A percentile compares a stretch with the other conserved stretches of the same genome.
Conservation (phyloP, 1,284 basidiomycete genomes). For the Coniferiporia sulphurascens region DNA sequence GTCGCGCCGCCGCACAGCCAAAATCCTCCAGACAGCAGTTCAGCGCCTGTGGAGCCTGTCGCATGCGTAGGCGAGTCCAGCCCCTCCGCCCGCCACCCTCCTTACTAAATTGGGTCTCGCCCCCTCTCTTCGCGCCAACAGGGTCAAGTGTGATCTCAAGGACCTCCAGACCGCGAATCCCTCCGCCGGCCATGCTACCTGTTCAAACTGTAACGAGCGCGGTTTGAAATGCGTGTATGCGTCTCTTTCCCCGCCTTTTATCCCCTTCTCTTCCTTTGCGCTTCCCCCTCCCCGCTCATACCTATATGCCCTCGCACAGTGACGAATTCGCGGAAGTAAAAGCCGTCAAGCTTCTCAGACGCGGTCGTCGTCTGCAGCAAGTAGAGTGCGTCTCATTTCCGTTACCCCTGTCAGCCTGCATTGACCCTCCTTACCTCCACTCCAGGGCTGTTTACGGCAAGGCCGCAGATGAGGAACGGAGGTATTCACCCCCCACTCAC, state of each 20-base stretch:
- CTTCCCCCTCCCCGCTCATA: neutral
- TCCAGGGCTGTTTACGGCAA: slow-evolving; percentile 40
- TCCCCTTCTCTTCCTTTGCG: neutral
- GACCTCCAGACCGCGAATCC: slow-evolving; percentile 45
- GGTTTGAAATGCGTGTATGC: slow-evolving; percentile 82
- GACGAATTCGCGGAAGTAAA: slow-evolving; percentile 87
- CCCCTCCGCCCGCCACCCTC: too few relatives aligned
- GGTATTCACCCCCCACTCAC: slow-evolving; percentile 17
- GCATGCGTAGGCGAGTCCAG: slow-evolving; percentile 63
- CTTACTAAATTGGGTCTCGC: slow-evolving; percentile 1
- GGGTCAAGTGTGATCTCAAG: slow-evolving; percentile 79
- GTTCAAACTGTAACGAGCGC: slow-evolving; percentile 84
- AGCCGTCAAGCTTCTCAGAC: slow-evolving; percentile 76
- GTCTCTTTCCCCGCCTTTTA: slow-evolving; percentile 19
- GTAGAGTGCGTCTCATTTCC: slow-evolving; percentile 43
- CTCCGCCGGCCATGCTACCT: slow-evolving; percentile 48
- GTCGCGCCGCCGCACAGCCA: slow-evolving; percentile 47
- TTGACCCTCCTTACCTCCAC: slow-evolving; percentile 6
- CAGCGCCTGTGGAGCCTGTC: slow-evolving; percentile 85
- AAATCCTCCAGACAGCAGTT: slow-evolving; percentile 78
- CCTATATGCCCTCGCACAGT: slow-evolving; percentile 34
- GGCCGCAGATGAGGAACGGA: slow-evolving; percentile 38
- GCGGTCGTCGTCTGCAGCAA: slow-evolving; percentile 80
- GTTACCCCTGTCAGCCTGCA: neutral
- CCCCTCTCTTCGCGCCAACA: slow-evolving; percentile 27